These are phyloP conservation scores for Xylaria sp. DNA, from an alignment of 2,329 filamentous ascomycete genomes.

Conservation along the genomic window DNA sequence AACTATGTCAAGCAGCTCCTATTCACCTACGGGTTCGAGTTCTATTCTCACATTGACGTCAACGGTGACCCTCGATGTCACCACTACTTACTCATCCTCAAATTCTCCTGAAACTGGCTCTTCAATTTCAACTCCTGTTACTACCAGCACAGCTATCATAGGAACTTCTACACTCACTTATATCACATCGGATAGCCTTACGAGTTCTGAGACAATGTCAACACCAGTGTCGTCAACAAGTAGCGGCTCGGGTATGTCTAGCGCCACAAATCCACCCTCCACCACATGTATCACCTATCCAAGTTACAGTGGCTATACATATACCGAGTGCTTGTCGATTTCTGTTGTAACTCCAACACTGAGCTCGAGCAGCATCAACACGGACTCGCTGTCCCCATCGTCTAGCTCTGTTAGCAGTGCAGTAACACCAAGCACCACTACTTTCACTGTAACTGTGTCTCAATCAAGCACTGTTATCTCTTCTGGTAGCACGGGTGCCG, in stretches of 20 bases:
- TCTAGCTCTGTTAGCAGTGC: slow-evolving; percentile 9
- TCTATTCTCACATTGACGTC: slow-evolving; percentile 32
- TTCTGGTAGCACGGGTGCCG: slow-evolving; percentile 35
- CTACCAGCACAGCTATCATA: slow-evolving; percentile 6
- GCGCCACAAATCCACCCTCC: slow-evolving; percentile 28
- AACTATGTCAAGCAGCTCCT: slow-evolving; percentile 26
- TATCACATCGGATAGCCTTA: slow-evolving; percentile 18
- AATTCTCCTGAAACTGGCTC: slow-evolving; percentile 36
- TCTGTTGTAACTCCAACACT: slow-evolving; percentile 20
- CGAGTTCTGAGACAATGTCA: slow-evolving; percentile 25
- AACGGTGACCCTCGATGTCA: slow-evolving; percentile 30
- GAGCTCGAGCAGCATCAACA: slow-evolving; percentile 22
- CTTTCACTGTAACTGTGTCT: slow-evolving; percentile 25
- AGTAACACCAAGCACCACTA: slow-evolving; percentile 24
- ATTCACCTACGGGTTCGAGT: slow-evolving; percentile 26
- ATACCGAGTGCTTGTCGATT: slow-evolving; percentile 41
- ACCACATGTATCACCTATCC: slow-evolving; percentile 42
- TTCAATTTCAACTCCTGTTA: slow-evolving; percentile 19
- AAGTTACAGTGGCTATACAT: slow-evolving; percentile 41
- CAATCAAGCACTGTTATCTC: slow-evolving; percentile 26
- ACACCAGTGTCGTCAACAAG: slow-evolving; percentile 14
- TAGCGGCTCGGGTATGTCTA: slow-evolving; percentile 12
- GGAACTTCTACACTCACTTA: slow-evolving; percentile 16
- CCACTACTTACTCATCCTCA: slow-evolving; percentile 30
- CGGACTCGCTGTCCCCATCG: neutral